phyloP scores from a whole-genome alignment of 73 alveolate genomes.

The Breviolum minutum region DNA sequence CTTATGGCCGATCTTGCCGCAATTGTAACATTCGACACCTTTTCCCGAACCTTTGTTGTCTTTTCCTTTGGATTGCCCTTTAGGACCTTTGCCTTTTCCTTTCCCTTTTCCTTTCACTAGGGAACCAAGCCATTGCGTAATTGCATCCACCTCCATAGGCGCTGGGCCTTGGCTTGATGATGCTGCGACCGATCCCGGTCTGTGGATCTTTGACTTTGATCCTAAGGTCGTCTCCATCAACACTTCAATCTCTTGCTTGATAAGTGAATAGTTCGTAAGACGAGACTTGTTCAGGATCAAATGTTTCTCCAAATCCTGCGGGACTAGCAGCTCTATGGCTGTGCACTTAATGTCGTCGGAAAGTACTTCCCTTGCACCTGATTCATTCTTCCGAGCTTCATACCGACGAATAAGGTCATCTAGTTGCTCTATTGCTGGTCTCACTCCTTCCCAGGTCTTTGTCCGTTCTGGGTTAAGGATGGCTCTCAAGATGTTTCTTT shows the following conservation, averaged over 20 bases:
- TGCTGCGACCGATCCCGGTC: conserved; percentile 6
- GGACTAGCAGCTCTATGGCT: conserved; percentile 22
- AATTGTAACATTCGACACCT: not conserved
- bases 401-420: conserved; percentile 41
- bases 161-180: conserved; percentile 10
- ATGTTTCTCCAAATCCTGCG: conserved; percentile 15
- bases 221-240: not conserved
- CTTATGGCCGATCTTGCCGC: not conserved
- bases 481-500: conserved; percentile 22
- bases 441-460: conserved; percentile 1
- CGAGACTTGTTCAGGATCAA: conserved; percentile 21
- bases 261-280: not conserved
- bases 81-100: conserved; percentile 14
- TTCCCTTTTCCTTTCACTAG: not conserved
- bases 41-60: not conserved
- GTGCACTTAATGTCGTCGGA: conserved; percentile 10
- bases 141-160: conserved; percentile 7
- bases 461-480: conserved; percentile 16
- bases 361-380: not conserved
- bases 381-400: conserved; percentile 8
- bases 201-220: not conserved
- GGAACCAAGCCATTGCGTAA: not conserved
- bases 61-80: not conserved
- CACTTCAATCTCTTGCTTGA: conserved; percentile 15
- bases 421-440: conserved; percentile 33